phyloP scores from a whole-genome alignment of 1,284 basidiomycete species.

The Pseudozyma hubeiensis region DNA sequence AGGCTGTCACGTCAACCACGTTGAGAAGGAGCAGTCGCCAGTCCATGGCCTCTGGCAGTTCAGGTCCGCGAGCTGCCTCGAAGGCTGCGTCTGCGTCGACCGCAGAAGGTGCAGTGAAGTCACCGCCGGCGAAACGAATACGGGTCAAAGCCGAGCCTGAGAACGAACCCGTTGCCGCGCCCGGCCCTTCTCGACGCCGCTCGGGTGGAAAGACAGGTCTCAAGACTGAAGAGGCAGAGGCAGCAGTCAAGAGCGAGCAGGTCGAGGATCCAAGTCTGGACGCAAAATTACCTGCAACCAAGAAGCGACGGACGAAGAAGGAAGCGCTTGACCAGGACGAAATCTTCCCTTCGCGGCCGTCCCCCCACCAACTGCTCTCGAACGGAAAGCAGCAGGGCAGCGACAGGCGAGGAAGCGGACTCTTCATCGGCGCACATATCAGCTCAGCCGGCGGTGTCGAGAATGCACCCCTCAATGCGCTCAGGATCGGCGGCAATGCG shows the following conservation, averaged over 20 bases:
- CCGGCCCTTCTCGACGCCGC: not conserved
- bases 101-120: not conserved
- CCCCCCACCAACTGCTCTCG: not conserved
- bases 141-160: conserved; percentile 13
- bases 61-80: conserved; percentile 1
- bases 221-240: not conserved
- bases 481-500: conserved; percentile 77
- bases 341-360: conserved; percentile 25
- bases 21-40: conserved; percentile 27
- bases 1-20: conserved; percentile 2
- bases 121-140: conserved; percentile 1
- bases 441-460: conserved; percentile 83
- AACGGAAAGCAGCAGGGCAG: not conserved
- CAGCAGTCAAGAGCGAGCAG: conserved; percentile 3
- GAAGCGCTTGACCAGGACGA: conserved; percentile 14
- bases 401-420: conserved; percentile 19
- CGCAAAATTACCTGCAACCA: conserved; percentile 5
- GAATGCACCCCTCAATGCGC: conserved; percentile 78
- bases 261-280: not conserved
- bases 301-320: conserved; percentile 27
- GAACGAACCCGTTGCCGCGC: not conserved
- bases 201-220: conserved; percentile 1
- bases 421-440: conserved; percentile 80
- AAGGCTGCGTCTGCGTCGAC: not conserved
- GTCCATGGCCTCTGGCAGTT: conserved; percentile 3